Percentiles rank a stretch among this genome's conserved stretches.
Conservation (phyloP, 2,329 filamentous ascomycete genomes). For the Mycosphaerelloides madeirae region DNA sequence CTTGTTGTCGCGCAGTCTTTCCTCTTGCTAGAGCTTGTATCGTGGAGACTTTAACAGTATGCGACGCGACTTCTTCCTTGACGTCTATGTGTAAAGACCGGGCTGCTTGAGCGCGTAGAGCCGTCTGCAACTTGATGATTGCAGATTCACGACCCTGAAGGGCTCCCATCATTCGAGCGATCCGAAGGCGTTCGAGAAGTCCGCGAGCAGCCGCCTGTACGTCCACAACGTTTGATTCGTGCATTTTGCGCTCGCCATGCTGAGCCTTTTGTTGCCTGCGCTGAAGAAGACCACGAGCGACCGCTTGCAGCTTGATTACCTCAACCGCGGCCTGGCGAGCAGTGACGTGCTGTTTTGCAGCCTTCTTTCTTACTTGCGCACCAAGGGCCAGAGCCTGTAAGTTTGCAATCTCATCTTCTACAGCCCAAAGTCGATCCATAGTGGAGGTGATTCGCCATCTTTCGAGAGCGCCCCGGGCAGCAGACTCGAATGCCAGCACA, state of each 20-base stretch:
- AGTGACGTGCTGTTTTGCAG: constrained; percentile 55
- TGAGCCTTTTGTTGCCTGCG: constrained; percentile 41
- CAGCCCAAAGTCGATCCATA: constrained; percentile 88
- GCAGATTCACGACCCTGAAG: constrained; percentile 33
- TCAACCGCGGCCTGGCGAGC: constrained; percentile 55
- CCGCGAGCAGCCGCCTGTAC: constrained; percentile 42
- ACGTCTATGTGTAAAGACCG: constrained; percentile 33
- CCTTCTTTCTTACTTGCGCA: constrained; percentile 49
- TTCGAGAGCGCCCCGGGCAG: constrained; percentile 64
- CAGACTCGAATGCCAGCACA: constrained; percentile 38
- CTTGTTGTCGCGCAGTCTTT: constrained; percentile 16
- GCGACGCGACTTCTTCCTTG: constrained; percentile 27
- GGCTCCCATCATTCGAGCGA: constrained; percentile 27
- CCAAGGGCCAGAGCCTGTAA: constrained; percentile 68
- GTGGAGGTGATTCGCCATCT: constrained; percentile 70
- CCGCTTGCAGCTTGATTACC: constrained; percentile 48
- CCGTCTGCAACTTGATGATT: constrained; percentile 59
- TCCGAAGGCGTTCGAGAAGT: constrained; percentile 34
- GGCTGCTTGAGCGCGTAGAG: constrained; percentile 58
- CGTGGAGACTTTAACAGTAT: constrained; percentile 19
- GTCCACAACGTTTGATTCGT: constrained; percentile 24
- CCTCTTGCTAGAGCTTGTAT: constrained; percentile 41
- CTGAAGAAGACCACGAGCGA: constrained; percentile 61
- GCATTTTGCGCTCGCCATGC: constrained; percentile 27
- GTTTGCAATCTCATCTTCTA: constrained; percentile 69